phyloP scores from a whole-genome alignment of 139 green algal genomes.

The Chlamydomonas sp. region DNA sequence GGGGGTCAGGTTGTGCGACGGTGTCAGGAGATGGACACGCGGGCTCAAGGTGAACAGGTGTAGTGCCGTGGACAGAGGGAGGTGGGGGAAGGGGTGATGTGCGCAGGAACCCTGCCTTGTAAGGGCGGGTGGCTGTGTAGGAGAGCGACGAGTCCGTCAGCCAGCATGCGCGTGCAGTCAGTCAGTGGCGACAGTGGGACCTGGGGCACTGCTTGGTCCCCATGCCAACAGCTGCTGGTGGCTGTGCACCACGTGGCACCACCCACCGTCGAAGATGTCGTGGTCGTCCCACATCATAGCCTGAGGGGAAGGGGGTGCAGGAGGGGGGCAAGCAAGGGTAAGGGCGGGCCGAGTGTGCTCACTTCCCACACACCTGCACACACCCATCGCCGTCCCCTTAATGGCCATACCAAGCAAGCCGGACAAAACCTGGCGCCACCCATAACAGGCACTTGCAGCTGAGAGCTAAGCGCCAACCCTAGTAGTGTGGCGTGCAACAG shows the following conservation, averaged over 20 bases:
- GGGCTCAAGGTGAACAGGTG: too few species aligned
- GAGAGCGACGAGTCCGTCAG: too few species aligned
- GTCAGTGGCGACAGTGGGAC: conserved; percentile 57
- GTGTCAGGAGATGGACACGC: not conserved
- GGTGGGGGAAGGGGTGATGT: not conserved
- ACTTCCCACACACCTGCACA: too few species aligned
- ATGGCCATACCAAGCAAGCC: too few species aligned
- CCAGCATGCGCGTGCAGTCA: too few species aligned
- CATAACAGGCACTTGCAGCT: too few species aligned
- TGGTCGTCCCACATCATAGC: conserved; percentile 54
- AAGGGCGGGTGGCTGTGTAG: too few species aligned
- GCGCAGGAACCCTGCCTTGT: too few species aligned
- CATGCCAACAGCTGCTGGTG: not conserved
- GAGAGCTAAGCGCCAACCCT: too few species aligned
- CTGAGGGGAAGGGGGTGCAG: not conserved
- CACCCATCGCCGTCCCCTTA: too few species aligned
- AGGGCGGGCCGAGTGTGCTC: not conserved
- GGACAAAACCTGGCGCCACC: too few species aligned
- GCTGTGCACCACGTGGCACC: not conserved
- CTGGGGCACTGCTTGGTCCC: conserved; percentile 46
- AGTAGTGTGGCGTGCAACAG: too few species aligned
- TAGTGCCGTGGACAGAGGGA: not conserved
- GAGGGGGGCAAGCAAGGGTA: not conserved
- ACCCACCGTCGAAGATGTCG: conserved; percentile 62
- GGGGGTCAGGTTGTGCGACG: not conserved